These are phyloP conservation scores for Trifolium subterraneum DNA, from an alignment of 306 rosid species.

Conservation along the genomic window DNA sequence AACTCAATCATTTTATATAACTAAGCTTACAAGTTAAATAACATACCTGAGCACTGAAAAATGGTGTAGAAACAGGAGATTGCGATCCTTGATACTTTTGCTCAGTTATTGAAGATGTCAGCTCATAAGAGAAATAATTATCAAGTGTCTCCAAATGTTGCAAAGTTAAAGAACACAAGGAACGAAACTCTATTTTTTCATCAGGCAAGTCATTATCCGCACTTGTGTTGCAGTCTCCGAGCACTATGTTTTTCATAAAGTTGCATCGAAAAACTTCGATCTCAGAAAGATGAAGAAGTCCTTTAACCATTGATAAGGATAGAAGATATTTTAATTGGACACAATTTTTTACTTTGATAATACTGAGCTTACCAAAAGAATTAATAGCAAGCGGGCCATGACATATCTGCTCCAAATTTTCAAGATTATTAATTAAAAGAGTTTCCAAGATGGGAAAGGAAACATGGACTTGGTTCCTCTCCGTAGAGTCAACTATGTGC, in stretches of 20 bases:
- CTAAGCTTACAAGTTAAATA: neutral
- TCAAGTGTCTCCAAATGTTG: neutral
- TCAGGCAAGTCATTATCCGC: neutral
- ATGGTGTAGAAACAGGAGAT: neutral
- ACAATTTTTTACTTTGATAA: neutral
- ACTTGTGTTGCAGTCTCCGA: no score
- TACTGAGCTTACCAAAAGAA: neutral
- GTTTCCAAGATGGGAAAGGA: neutral
- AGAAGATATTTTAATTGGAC: neutral
- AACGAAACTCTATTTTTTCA: neutral
- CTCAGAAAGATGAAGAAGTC: neutral
- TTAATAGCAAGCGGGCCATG: neutral
- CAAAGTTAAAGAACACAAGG: conserved; percentile 1
- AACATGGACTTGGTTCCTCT: neutral
- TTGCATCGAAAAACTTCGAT: neutral
- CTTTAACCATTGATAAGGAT: neutral
- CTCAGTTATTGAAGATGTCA: neutral
- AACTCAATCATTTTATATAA: neutral
- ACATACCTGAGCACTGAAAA: conserved; percentile 16
- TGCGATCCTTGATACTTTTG: no score
- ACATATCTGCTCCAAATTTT: neutral
- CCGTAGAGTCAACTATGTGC: neutral
- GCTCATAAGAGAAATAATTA: neutral
- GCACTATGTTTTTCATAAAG: neutral
- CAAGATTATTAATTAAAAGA: neutral